Percentiles rank a stretch among this genome's conserved stretches.
Conservation (phyloP, 805 yeast species). For the Candida yuanshanica region DNA sequence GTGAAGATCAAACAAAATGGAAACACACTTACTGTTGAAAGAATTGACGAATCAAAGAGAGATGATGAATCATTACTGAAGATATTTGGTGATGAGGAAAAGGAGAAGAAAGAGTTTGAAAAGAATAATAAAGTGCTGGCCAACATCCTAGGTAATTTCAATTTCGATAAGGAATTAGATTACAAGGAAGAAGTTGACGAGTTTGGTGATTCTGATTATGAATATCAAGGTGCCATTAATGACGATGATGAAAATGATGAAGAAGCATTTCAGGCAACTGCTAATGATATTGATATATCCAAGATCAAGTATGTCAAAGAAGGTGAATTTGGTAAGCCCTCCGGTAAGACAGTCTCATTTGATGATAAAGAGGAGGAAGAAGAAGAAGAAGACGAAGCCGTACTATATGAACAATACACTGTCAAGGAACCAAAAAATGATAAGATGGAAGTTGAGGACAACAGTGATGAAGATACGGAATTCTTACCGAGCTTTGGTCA, state of each 20-base stretch:
- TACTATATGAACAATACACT: background rate
- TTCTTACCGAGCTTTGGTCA: constrained; percentile 51
- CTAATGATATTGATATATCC: constrained; percentile 7
- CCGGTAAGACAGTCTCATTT: constrained; percentile 6
- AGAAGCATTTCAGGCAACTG: constrained; percentile 9
- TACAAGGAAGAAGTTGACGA: constrained; percentile 36
- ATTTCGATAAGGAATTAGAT: constrained; percentile 48
- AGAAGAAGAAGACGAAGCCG: constrained; percentile 13
- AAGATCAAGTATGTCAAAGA: constrained; percentile 25
- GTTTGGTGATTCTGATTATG: constrained; percentile 38
- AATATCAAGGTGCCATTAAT: constrained; percentile 33
- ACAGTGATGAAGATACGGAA: constrained; percentile 24
- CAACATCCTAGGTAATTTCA: constrained; percentile 39
- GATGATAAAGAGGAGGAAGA: constrained; percentile 21
- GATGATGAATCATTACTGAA: constrained; percentile 14
- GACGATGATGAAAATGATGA: constrained; percentile 30
- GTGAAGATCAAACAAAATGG: constrained; percentile 14
- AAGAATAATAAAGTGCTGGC: constrained; percentile 43
- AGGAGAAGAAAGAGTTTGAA: constrained; percentile 34
- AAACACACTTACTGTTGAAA: constrained; percentile 12
- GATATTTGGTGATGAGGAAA: constrained; percentile 30
- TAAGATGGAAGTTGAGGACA: constrained; percentile 22
- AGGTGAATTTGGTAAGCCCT: constrained; percentile 19
- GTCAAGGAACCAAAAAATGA: constrained; percentile 17
- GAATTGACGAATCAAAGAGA: constrained; percentile 7